A percentile compares a stretch with the other conserved stretches of the same genome.
Conservation (phyloP, 2,329 filamentous ascomycete species). For the Fusarium tricinctum region DNA sequence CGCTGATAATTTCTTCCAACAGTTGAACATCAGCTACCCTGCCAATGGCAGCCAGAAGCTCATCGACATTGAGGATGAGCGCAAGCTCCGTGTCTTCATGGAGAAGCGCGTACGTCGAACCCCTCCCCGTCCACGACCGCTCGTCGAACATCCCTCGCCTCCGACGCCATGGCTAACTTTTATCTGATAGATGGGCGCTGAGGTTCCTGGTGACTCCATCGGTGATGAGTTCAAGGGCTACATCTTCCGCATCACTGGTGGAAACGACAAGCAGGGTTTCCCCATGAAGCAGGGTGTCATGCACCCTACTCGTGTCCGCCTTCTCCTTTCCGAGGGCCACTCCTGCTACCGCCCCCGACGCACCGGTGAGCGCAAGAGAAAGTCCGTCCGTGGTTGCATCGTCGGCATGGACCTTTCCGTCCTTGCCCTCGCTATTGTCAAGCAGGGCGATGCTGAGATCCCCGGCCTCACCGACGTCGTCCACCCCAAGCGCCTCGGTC, state of each 20-base stretch:
- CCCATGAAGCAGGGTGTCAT: conserved; percentile 99
- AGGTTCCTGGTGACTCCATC: conserved; percentile 93
- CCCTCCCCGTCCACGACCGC: conserved; percentile 18
- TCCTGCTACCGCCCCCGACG: conserved; percentile 99
- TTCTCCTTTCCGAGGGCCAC: conserved; percentile 96
- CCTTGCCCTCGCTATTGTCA: conserved; percentile 93
- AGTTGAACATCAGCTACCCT: conserved; percentile 85
- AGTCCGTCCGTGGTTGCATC: conserved; percentile 99
- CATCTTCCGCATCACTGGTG: conserved; percentile 99
- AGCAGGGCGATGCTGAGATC: conserved; percentile 96
- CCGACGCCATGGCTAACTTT: conserved; percentile 53
- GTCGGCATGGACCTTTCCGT: conserved; percentile 96
- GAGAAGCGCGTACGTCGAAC: conserved; percentile 85
- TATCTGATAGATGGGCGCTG: conserved; percentile 79
- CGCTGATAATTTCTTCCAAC: conserved; percentile 53
- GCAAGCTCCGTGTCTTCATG: conserved; percentile 99
- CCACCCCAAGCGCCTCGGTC: conserved; percentile 98
- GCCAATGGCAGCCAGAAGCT: conserved; percentile 99
- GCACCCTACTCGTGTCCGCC: conserved; percentile 97
- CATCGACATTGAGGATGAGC: conserved; percentile 99
- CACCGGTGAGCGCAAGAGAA: conserved; percentile 98
- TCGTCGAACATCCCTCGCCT: conserved; percentile 28
- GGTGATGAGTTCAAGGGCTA: conserved; percentile 99
- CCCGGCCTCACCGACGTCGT: conserved; percentile 97
- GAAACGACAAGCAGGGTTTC: conserved; percentile 99